Base-by-base conservation (phyloP, 495 filamentous ascomycete genomes). In the Hypoxylon crocopeplum region DNA sequence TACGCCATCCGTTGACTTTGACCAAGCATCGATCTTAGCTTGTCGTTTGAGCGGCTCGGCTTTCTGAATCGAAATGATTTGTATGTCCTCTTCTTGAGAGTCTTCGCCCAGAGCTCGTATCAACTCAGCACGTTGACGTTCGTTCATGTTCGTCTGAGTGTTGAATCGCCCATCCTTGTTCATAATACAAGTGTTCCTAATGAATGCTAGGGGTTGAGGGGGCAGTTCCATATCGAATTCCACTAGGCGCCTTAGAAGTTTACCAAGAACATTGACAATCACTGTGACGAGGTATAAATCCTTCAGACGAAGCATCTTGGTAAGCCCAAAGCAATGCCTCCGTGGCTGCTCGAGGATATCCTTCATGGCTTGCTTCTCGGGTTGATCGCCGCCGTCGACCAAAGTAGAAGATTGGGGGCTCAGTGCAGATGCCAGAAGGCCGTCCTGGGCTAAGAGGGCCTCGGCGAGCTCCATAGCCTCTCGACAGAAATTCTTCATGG, bases 401-500 rank as follows among this genome's bases (percentile, higher is more conserved):
- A 69, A 71, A 15, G 69, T 52, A 24, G 81, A 75, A 48, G 75
- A 73, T 24, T 69, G 68, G 7, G 70, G 56, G 39, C 73, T 74
- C 13, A 93, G 73, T 34, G 88, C 88, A 47, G 84, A 86, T 0
- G 88, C 81, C 65, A 96, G 82, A 32, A 96, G 81, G 45, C 82
- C 85, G 75, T 92, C 93, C 59, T 95, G 86, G 46, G 88, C 85
- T 63, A 98, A 90, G 2, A 96, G 78, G 16, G 82, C 81, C 65
- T 97, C 89, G 2, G 92, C 92, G 63, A 96, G 89, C 59, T 97
- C 89, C 79, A 98, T 98, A 21, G 88, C 87, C 64, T 97, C 91
- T 58, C 94, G 85, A 65, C 90, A 94, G 61, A 98, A 97, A 42
- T 98, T 89, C 67, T 88, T 84, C 90, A 98, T 89, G 19, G 80